A percentile compares a stretch with the other conserved stretches of the same genome.
Conservation (phyloP, 352 stramenopile genomes). For the Peronospora destructor region DNA sequence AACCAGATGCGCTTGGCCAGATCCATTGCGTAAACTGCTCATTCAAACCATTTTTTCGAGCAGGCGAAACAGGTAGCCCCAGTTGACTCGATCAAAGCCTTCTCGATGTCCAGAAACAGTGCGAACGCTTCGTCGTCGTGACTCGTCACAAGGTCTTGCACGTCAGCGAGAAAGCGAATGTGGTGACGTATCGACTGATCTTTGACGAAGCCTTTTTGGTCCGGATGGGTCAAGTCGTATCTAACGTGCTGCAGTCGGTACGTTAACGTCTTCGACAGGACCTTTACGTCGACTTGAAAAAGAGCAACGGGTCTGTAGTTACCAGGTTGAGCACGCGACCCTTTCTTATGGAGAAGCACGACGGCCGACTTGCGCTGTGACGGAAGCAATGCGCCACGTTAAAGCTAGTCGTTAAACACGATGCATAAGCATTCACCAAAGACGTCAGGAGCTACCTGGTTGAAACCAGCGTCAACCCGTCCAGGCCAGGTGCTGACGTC, state of each 20-base stretch:
- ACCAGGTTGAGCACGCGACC: not conserved
- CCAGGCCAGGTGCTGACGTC: not conserved
- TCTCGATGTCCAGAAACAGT: not conserved
- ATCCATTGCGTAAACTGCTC: not conserved
- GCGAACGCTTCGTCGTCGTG: not conserved
- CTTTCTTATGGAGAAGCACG: conserved; percentile 8
- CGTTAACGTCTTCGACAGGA: not conserved
- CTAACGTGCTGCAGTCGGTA: not conserved
- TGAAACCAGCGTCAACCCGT: not conserved
- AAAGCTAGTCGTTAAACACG: not conserved
- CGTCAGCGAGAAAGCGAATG: not conserved
- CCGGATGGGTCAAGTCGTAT: not conserved
- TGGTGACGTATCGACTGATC: not conserved
- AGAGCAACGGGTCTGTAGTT: conserved; percentile 8
- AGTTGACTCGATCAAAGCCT: not conserved
- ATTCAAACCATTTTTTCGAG: not conserved
- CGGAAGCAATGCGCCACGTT: not conserved
- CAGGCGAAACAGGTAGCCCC: not conserved
- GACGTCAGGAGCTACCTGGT: not conserved
- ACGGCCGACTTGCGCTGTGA: not conserved
- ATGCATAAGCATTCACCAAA: not conserved
- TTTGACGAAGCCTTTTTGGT: not conserved
- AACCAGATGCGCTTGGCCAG: not conserved
- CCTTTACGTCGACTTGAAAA: conserved; percentile 6
- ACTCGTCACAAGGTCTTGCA: not conserved